Conservation (phyloP, 2,329 filamentous ascomycete species). For the Plectosphaerella plurivora region DNA sequence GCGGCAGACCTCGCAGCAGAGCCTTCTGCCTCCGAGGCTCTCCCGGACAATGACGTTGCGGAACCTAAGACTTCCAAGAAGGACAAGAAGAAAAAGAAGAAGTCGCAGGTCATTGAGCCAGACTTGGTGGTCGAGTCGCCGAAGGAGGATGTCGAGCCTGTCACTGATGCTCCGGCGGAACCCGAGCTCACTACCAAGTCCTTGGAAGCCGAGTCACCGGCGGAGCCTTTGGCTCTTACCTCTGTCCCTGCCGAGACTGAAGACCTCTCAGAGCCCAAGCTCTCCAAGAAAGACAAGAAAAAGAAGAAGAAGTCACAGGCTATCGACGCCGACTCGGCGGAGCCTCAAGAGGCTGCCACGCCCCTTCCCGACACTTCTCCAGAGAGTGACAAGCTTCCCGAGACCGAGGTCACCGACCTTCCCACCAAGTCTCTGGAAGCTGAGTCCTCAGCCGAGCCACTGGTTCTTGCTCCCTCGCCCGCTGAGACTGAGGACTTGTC, state of each 20-base stretch:
- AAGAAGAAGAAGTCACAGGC: slow-evolving; percentile 9
- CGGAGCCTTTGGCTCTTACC: too few species aligned
- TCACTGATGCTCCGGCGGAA: background rate
- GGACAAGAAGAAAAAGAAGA: slow-evolving; percentile 20
- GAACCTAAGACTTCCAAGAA: slow-evolving; percentile 6
- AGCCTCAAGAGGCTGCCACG: background rate
- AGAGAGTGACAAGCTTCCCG: too few species aligned
- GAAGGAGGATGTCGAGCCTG: slow-evolving; percentile 4
- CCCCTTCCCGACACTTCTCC: too few species aligned
- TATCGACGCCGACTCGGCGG: background rate
- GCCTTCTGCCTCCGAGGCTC: too few species aligned
- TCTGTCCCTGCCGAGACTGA: too few species aligned
- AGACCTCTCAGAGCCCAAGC: too few species aligned
- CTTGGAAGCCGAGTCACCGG: too few species aligned
- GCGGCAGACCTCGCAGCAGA: too few species aligned
- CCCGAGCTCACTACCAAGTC: too few species aligned
- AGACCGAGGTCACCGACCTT: too few species aligned
- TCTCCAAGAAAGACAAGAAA: slow-evolving; percentile 8
- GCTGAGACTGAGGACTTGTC: background rate
- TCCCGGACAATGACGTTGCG: slow-evolving; percentile 1
- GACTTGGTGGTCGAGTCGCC: slow-evolving; percentile 5
- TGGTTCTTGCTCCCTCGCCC: background rate
- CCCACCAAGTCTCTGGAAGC: background rate
- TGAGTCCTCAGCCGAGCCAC: background rate
- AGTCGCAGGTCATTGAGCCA: slow-evolving; percentile 11